Evolutionary conservation across 306 rosid genomes (phyloP).

Genomic region (Cicer cuneatum): DNA sequence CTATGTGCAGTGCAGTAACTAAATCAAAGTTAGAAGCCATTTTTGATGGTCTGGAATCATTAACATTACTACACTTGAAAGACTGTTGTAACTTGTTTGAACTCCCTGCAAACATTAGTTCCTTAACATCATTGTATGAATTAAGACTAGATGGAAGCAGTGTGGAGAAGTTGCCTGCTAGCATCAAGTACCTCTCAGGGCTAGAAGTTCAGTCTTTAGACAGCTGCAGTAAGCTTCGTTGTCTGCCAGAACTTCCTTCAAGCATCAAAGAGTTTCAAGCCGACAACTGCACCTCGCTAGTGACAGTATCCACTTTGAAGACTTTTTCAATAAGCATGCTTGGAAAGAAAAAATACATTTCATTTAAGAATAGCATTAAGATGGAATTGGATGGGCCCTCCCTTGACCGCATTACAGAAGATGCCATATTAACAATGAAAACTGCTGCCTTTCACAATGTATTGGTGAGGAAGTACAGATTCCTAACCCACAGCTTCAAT

Average conservation of each 20-base stretch:
- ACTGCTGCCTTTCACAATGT: conserved; percentile 14
- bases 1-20: background rate
- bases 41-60: background rate
- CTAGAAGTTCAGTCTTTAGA: background rate
- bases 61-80: background rate
- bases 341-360: background rate
- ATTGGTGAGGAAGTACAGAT: background rate
- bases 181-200: conserved; percentile 9
- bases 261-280: conserved; percentile 25
- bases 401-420: background rate
- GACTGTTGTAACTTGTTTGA: conserved; percentile 16
- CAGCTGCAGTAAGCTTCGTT: conserved; percentile 19
- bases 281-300: conserved; percentile 41
- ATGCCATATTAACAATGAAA: conserved; percentile 13
- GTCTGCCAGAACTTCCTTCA: conserved; percentile 45
- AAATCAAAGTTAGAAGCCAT: background rate
- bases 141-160: conserved; percentile 33
- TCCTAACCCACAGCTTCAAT: background rate
- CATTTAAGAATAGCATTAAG: conserved; percentile 2
- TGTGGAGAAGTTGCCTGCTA: conserved; percentile 38
- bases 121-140: background rate
- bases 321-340: background rate
- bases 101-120: conserved; percentile 33
- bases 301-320: background rate
- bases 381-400: background rate